Percentiles rank a stretch among this genome's conserved stretches.
Evolutionary conservation across 2,329 filamentous ascomycete genomes (phyloP).

Genomic region (Fusarium sp.): DNA sequence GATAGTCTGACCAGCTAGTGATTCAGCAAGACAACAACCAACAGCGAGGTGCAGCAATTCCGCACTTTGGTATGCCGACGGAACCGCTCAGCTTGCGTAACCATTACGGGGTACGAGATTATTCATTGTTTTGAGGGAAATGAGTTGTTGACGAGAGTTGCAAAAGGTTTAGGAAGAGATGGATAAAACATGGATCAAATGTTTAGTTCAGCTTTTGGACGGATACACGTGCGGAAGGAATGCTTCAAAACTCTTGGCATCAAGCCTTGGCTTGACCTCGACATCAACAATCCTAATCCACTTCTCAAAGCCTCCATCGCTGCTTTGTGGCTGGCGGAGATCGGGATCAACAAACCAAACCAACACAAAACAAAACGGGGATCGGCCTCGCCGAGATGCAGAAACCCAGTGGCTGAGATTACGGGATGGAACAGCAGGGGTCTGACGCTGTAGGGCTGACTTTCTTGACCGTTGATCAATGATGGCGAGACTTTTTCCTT

Average conservation of each 20-base stretch:
- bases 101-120: not conserved
- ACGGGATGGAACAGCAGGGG: not conserved
- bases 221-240: not conserved
- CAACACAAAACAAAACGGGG: not conserved
- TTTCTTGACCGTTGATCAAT: not conserved
- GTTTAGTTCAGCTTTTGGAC: not conserved
- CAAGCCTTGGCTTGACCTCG: not conserved
- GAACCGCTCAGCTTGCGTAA: conserved; percentile 1
- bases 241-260: not conserved
- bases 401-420: conserved; percentile 5
- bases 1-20: not conserved
- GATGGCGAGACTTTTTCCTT: not conserved
- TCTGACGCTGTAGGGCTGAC: conserved; percentile 27
- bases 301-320: not conserved
- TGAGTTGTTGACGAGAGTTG: not conserved
- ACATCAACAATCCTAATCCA: not conserved
- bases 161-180: not conserved
- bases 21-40: not conserved
- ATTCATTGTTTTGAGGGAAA: not conserved
- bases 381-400: conserved; percentile 16
- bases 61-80: not conserved
- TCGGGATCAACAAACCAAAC: not conserved
- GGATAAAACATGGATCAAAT: not conserved
- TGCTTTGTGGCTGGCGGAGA: not conserved
- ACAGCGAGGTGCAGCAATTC: not conserved